Evolutionary conservation across 441 rosid genomes (phyloP).

Genomic region (Corymbia calophylla): DNA sequence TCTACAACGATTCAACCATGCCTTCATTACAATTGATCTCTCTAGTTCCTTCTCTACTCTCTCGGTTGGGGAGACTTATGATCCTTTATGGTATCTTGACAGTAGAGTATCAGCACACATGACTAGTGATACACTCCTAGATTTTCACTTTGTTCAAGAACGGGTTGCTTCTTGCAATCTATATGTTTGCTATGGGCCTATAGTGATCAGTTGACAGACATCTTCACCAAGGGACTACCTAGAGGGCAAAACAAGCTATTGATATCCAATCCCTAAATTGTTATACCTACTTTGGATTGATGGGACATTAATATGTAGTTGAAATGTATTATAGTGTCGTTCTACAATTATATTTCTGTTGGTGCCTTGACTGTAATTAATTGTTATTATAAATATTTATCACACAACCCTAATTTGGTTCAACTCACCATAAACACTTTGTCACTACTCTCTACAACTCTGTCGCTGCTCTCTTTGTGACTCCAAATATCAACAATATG

Average conservation of each 20-base stretch:
- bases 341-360: background rate
- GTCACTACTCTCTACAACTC: background rate
- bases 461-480: background rate
- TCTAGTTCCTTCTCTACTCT: background rate
- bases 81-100: background rate
- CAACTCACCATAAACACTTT: background rate
- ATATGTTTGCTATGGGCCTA: background rate
- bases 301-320: background rate
- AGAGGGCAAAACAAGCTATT: background rate
- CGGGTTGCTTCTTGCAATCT: background rate
- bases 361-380: background rate
- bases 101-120: background rate
- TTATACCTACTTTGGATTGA: background rate
- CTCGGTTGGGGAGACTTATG: fast-evolving
- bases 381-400: background rate
- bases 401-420: background rate
- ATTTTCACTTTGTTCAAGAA: background rate
- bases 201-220: background rate
- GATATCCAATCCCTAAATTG: background rate
- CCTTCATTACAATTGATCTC: background rate
- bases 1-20: background rate
- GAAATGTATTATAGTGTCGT: background rate
- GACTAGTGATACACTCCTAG: background rate
- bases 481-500: background rate
- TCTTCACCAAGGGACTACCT: background rate